Conservation (phyloP, 2,329 filamentous ascomycete genomes). For the Dothidotthia symphoricarpi region DNA sequence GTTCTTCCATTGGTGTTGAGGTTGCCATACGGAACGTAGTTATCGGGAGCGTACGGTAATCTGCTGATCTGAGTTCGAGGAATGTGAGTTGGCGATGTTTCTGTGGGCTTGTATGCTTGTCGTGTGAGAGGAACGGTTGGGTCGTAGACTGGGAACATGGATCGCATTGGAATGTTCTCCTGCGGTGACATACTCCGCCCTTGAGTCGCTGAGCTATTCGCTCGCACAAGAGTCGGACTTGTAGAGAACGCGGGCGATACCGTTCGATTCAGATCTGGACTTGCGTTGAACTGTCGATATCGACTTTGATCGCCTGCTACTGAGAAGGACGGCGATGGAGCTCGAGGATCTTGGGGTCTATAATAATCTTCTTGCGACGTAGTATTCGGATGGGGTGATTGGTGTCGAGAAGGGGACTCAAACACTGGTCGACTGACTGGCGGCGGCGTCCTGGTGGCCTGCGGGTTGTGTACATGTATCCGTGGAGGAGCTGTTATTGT, state of each 20-base stretch:
- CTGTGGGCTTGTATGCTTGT: constrained; percentile 69
- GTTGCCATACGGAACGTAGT: constrained; percentile 42
- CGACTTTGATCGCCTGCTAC: constrained; percentile 12
- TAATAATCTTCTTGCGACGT: constrained; percentile 18
- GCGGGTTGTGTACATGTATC: constrained; percentile 27
- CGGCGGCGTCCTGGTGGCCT: constrained; percentile 21
- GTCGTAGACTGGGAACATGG: constrained; percentile 76
- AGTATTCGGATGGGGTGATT: constrained; percentile 19
- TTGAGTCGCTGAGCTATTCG: constrained; percentile 37
- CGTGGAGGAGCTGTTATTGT: constrained; percentile 25
- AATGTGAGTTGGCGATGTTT: constrained; percentile 62
- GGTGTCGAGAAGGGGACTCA: constrained; percentile 23
- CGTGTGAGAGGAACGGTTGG: constrained; percentile 63
- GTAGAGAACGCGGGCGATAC: constrained; percentile 39
- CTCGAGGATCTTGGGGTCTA: constrained; percentile 19
- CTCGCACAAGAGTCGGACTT: constrained; percentile 38
- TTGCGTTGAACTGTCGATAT: constrained; percentile 17
- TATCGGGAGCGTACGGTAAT: constrained; percentile 59
- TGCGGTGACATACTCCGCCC: constrained; percentile 30
- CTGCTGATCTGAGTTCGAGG: constrained; percentile 65
- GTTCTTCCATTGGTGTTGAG: constrained; percentile 27
- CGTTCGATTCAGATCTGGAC: constrained; percentile 33
- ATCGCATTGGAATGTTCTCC: constrained; percentile 54
- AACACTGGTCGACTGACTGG: constrained; percentile 22
- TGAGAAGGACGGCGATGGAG: constrained; percentile 20